These are phyloP conservation scores for Orobanche coerulescens DNA, from an alignment of 257 asterid species.

Conservation along the genomic window DNA sequence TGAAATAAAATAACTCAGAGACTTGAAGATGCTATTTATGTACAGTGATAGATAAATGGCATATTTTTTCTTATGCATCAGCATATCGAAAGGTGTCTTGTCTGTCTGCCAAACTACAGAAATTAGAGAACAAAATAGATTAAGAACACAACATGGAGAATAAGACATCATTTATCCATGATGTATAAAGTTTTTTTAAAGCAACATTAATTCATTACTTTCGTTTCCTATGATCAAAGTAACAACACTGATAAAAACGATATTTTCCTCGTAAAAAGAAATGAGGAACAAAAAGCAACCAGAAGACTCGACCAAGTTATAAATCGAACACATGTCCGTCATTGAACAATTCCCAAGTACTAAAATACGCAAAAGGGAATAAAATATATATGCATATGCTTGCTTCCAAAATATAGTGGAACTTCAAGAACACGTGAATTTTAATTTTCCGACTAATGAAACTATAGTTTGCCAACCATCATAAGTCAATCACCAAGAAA, in stretches of 20 bases:
- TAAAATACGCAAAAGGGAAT: neutral
- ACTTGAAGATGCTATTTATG: neutral
- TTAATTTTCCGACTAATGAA: neutral
- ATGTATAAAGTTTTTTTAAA: too few relatives aligned
- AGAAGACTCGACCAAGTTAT: neutral
- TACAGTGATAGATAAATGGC: neutral
- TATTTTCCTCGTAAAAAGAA: neutral
- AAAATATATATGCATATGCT: neutral
- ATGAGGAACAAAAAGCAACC: neutral
- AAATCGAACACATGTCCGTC: neutral
- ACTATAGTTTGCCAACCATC: too few relatives aligned
- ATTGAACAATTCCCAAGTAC: neutral
- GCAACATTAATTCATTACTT: neutral
- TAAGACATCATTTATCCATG: neutral
- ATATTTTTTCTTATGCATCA: conserved; percentile 7
- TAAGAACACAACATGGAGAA: neutral
- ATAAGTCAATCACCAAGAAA: neutral
- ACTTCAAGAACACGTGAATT: too few relatives aligned
- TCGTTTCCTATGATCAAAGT: neutral
- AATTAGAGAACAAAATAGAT: neutral
- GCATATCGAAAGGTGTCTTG: conserved; percentile 2
- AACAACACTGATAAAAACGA: neutral
- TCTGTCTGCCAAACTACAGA: neutral
- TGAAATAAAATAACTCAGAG: neutral
- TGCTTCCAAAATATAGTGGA: neutral